Conservation (phyloP, 129 eudicot genomes). For the Sambucus nigra region DNA sequence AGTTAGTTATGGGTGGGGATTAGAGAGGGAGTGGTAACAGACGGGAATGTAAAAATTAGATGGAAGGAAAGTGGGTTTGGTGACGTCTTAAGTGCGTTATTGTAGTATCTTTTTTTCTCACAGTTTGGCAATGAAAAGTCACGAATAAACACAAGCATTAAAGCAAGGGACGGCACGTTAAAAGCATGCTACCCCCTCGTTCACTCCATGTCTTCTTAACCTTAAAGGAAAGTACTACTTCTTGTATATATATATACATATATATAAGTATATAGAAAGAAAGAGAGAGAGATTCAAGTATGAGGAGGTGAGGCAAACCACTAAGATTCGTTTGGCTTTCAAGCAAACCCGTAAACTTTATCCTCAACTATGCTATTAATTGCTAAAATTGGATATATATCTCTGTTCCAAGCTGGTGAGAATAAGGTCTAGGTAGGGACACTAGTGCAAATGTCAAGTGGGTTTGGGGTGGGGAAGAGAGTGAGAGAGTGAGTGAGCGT, state of each 20-base stretch:
- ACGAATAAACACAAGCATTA: constrained; percentile 15
- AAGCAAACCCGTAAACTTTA: constrained; percentile 15
- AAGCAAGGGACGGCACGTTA: constrained; percentile 30
- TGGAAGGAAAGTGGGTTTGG: not conserved
- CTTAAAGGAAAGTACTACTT: constrained; percentile 29
- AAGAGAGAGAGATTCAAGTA: not conserved
- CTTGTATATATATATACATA: too few relatives aligned
- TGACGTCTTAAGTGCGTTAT: constrained; percentile 3
- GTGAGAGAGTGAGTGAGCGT: not conserved
- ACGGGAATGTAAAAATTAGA: not conserved
- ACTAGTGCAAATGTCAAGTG: not conserved
- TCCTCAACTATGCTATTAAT: not conserved
- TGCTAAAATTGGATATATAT: not conserved
- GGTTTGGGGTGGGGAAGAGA: not conserved
- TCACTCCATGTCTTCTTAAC: constrained; percentile 28
- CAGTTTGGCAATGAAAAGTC: constrained; percentile 13
- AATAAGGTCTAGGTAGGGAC: constrained; percentile 17
- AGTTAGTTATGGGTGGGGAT: not conserved
- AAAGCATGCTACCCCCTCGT: constrained; percentile 31
- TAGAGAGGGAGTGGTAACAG: not conserved
- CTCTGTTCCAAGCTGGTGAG: constrained; percentile 4
- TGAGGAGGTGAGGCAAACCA: constrained; percentile 12
- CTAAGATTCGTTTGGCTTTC: constrained; percentile 44
- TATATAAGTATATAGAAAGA: not conserved
- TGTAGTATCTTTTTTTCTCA: not conserved